Percentiles rank a stretch among this genome's conserved stretches.
Conservation (phyloP, 2,329 filamentous ascomycete species). For the Aureobasidium namibiae region DNA sequence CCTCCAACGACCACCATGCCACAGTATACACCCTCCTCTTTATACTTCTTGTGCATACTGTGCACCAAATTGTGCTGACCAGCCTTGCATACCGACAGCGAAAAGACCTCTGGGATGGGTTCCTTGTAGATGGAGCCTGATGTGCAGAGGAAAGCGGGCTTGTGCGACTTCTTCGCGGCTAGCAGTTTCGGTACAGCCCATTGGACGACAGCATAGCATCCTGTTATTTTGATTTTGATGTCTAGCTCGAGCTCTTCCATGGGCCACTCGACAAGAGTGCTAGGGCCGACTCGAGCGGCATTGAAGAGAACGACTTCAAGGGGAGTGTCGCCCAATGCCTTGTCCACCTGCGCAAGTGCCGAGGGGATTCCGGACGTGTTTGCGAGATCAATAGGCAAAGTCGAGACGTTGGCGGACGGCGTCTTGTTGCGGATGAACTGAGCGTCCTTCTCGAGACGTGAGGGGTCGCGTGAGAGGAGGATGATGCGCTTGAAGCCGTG, state of each 20-base stretch:
- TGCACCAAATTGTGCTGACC: slow-evolving; percentile 44
- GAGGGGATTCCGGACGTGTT: slow-evolving; percentile 31
- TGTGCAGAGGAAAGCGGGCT: slow-evolving; percentile 20
- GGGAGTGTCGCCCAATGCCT: slow-evolving; percentile 30
- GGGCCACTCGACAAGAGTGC: slow-evolving; percentile 33
- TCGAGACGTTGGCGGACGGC: slow-evolving; percentile 34
- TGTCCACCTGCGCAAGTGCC: slow-evolving; percentile 31
- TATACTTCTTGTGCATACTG: slow-evolving; percentile 35
- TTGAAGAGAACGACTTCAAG: slow-evolving; percentile 47
- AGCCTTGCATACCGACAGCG: slow-evolving; percentile 43
- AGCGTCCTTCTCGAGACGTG: slow-evolving; percentile 32
- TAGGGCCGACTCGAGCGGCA: slow-evolving; percentile 40
- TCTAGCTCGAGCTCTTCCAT: slow-evolving; percentile 42
- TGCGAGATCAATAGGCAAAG: slow-evolving; percentile 37
- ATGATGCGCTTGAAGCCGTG: slow-evolving; percentile 41
- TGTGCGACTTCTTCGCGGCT: slow-evolving; percentile 17
- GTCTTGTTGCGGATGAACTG: slow-evolving; percentile 25
- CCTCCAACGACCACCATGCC: slow-evolving; percentile 42
- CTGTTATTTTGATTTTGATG: slow-evolving; percentile 42
- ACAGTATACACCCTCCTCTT: slow-evolving; percentile 35
- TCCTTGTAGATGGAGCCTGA: slow-evolving; percentile 37
- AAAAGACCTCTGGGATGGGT: slow-evolving; percentile 41
- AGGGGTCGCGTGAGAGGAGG: slow-evolving; percentile 37
- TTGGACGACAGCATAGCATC: slow-evolving; percentile 40
- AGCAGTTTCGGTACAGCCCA: slow-evolving; percentile 38